phyloP scores from a whole-genome alignment of 148 eudicot species.

The Camellia sinensis region DNA sequence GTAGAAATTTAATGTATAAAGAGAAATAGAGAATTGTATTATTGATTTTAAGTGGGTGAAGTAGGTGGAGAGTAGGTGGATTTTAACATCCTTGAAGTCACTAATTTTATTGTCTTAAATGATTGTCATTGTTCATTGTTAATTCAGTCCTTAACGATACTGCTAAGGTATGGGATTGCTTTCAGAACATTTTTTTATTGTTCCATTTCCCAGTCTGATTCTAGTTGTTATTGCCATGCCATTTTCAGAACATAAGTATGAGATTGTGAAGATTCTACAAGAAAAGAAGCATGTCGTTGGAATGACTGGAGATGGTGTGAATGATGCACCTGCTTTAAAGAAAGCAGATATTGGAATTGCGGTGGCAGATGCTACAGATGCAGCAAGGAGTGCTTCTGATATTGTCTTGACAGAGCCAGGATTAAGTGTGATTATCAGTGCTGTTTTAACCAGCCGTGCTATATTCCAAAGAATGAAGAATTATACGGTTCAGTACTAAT shows the following conservation, averaged over 20 bases:
- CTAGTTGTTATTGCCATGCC: conserved; percentile 9
- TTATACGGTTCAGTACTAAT: conserved; percentile 45
- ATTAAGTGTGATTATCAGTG: conserved; percentile 66
- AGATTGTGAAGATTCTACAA: conserved; percentile 66
- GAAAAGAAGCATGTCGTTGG: conserved; percentile 65
- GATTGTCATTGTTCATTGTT: too few species aligned
- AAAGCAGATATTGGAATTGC: conserved; percentile 82
- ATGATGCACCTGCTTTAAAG: conserved; percentile 74
- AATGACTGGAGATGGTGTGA: conserved; percentile 78
- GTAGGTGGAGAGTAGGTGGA: too few species aligned
- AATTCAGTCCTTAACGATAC: background rate
- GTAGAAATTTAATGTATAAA: too few species aligned
- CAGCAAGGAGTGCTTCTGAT: conserved; percentile 73
- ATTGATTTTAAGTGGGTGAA: too few species aligned
- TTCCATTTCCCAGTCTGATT: conserved; percentile 11
- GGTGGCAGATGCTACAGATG: conserved; percentile 73
- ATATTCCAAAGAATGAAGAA: conserved; percentile 77
- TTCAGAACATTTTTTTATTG: background rate
- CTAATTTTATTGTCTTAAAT: too few species aligned
- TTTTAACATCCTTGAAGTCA: too few species aligned
- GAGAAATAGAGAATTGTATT: too few species aligned
- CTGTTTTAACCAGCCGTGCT: conserved; percentile 75
- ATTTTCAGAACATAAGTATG: conserved; percentile 60
- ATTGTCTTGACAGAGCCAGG: conserved; percentile 74
- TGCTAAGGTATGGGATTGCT: background rate